Percentiles rank a stretch among this genome's conserved stretches.
Conservation (phyloP, 2,329 filamentous ascomycete genomes). For the Coleophoma cylindrospora region DNA sequence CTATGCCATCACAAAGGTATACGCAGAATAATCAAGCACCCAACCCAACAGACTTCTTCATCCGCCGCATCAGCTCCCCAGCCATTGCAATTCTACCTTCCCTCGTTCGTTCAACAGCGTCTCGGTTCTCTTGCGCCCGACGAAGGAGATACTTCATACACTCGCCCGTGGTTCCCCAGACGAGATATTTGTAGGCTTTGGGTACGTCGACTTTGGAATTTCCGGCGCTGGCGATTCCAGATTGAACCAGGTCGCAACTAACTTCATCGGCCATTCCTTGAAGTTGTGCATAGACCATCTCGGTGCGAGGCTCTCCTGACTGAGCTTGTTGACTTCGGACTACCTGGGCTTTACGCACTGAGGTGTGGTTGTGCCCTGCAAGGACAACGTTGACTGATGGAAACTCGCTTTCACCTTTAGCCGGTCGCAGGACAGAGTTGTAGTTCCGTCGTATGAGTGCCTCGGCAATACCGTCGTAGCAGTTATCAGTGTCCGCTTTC, state of each 20-base stretch:
- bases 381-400: conserved; percentile 62
- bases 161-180: conserved; percentile 68
- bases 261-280: conserved; percentile 97
- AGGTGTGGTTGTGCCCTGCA: conserved; percentile 77
- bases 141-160: conserved; percentile 72
- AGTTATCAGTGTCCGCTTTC: conserved; percentile 64
- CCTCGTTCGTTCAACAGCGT: conserved; percentile 59
- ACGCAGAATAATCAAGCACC: no score
- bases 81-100: conserved; percentile 59
- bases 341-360: conserved; percentile 53
- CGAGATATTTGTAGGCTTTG: conserved; percentile 60
- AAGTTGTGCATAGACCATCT: conserved; percentile 69
- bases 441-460: conserved; percentile 63
- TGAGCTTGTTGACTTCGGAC: conserved; percentile 39
- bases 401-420: conserved; percentile 38
- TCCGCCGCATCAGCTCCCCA: conserved; percentile 52
- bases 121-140: conserved; percentile 69
- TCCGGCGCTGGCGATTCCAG: conserved; percentile 9
- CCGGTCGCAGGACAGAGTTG: conserved; percentile 43
- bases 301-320: conserved; percentile 30
- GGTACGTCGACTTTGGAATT: conserved; percentile 41
- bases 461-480: conserved; percentile 68
- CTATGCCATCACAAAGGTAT: no score
- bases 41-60: conserved; percentile 35
- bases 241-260: conserved; percentile 52